phyloP scores from a whole-genome alignment of 2,329 filamentous ascomycete genomes.

The Setomelanomma holmii region DNA sequence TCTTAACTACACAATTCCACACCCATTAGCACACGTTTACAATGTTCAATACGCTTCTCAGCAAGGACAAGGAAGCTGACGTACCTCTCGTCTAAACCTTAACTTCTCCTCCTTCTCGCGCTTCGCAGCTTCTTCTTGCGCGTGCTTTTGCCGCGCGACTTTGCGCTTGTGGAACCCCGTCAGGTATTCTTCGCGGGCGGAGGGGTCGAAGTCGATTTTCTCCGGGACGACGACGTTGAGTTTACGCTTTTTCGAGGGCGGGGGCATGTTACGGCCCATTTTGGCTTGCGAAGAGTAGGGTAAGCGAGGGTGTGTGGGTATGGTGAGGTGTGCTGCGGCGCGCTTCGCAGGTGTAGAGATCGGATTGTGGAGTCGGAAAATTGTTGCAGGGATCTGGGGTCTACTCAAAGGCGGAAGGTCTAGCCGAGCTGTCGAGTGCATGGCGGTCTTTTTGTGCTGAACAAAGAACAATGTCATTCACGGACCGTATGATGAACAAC shows the following conservation, averaged over 20 bases:
- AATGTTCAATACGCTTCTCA: too few relatives aligned
- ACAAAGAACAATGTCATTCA: too few relatives aligned
- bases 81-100: slow-evolving; percentile 76
- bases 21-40: too few relatives aligned
- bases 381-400: slow-evolving; percentile 30
- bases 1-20: slow-evolving; percentile 71
- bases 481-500: neutral
- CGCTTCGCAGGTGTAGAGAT: neutral
- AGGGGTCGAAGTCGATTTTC: slow-evolving; percentile 84
- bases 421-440: slow-evolving; percentile 7
- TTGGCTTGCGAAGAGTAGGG: neutral
- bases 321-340: neutral
- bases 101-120: slow-evolving; percentile 80
- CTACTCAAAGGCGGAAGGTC: slow-evolving; percentile 9
- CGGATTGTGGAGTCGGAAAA: slow-evolving; percentile 18
- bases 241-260: slow-evolving; percentile 44
- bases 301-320: neutral
- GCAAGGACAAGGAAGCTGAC: too few relatives aligned
- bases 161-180: slow-evolving; percentile 98
- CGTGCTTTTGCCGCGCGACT: slow-evolving; percentile 80
- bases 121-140: slow-evolving; percentile 80
- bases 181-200: slow-evolving; percentile 82
- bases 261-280: slow-evolving; percentile 19
- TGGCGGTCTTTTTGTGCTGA: too few relatives aligned
- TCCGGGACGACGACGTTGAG: slow-evolving; percentile 62